These are phyloP conservation scores for Pestalotiopsis sp. DNA, from an alignment of 2,329 filamentous ascomycete genomes.

Conservation along the genomic window DNA sequence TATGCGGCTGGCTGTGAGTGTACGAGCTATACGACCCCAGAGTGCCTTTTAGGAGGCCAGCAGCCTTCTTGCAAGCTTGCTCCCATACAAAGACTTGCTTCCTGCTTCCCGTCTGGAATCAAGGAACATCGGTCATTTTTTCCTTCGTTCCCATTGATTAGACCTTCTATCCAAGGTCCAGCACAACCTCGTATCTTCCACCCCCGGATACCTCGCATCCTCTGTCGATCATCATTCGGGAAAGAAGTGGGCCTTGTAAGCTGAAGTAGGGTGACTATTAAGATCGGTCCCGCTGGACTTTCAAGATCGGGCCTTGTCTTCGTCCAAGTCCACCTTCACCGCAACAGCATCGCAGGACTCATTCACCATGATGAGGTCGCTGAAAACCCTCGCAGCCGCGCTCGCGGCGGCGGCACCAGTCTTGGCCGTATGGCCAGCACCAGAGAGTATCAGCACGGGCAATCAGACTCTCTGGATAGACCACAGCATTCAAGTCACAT, in stretches of 20 bases:
- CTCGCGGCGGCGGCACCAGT: slow-evolving; percentile 41
- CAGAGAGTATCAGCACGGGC: slow-evolving; percentile 51
- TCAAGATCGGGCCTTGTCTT: background rate
- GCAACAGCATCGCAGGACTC: background rate
- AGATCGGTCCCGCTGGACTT: background rate
- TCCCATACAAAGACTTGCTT: background rate
- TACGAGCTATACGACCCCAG: background rate
- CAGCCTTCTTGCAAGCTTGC: background rate
- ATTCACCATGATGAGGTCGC: slow-evolving; percentile 16
- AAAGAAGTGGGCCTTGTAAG: background rate
- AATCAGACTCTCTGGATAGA: slow-evolving; percentile 54
- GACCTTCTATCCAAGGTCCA: background rate
- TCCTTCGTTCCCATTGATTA: background rate
- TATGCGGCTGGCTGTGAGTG: background rate
- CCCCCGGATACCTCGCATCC: background rate
- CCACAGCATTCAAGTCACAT: slow-evolving; percentile 52
- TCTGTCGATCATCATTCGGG: slow-evolving; percentile 2
- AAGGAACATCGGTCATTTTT: background rate
- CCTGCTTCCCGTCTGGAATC: background rate
- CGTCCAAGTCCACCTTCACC: background rate
- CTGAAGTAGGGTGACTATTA: background rate
- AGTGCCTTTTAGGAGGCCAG: no score
- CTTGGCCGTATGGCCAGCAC: slow-evolving; percentile 60
- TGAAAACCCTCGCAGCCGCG: slow-evolving; percentile 29
- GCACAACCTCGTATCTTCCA: background rate